Conservation (phyloP, 169 alveolate genomes). For the Cyclospora cayetanensis region DNA sequence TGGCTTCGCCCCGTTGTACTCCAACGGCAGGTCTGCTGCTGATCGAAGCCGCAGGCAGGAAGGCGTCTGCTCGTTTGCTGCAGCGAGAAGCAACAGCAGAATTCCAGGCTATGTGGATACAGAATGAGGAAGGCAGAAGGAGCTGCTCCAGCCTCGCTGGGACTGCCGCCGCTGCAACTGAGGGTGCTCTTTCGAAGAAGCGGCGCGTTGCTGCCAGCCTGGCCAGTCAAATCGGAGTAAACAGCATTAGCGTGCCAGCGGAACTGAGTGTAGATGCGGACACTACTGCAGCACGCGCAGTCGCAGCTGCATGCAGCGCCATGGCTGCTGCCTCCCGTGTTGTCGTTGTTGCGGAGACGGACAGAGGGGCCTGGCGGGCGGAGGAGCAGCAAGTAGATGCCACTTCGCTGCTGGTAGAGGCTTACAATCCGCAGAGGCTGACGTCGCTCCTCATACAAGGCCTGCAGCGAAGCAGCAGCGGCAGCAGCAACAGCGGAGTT, state of each 20-base stretch:
- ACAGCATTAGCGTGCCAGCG: not conserved
- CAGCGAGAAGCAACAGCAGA: conserved; percentile 1
- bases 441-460: not conserved
- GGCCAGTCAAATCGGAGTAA: not conserved
- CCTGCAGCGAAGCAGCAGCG: conserved; percentile 26
- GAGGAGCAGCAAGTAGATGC: conserved; percentile 15
- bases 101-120: not conserved
- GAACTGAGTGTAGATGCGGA: not conserved
- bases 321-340: conserved; percentile 14
- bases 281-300: not conserved
- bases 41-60: not conserved
- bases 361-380: not conserved
- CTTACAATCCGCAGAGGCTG: not conserved
- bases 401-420: not conserved
- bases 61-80: not conserved
- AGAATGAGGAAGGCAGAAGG: not conserved
- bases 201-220: not conserved
- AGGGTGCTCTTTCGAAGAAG: not conserved
- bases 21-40: conserved; percentile 27
- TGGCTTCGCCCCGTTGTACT: conserved; percentile 1
- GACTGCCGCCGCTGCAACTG: not conserved
- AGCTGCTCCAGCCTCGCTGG: not conserved
- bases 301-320: conserved; percentile 28
- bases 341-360: not conserved
- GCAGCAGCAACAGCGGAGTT: no score